Percentiles rank a stretch among this genome's conserved stretches.
Conservation (phyloP, 1,139 yeast genomes). For the Debaryomyces subglobosus region DNA sequence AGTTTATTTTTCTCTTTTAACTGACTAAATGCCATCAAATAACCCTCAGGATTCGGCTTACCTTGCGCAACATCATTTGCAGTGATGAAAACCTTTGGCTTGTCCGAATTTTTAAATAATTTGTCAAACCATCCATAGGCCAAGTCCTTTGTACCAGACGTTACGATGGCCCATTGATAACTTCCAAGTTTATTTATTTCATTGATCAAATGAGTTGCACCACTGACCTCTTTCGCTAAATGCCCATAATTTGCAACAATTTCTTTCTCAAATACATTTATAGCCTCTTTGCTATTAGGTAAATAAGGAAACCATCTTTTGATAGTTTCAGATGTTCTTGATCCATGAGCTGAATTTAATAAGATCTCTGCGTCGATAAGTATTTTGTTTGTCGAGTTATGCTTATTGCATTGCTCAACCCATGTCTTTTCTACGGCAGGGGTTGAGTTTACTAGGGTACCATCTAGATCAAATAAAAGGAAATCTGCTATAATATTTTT, state of each 20-base stretch:
- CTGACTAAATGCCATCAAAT: constrained; percentile 16
- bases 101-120: constrained; percentile 13
- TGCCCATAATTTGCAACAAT: constrained; percentile 22
- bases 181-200: constrained; percentile 12
- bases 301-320: constrained; percentile 18
- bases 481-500: constrained; percentile 1
- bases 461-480: constrained; percentile 24
- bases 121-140: constrained; percentile 23
- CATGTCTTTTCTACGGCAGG: constrained; percentile 25
- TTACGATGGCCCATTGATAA: constrained; percentile 24
- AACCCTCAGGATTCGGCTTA: constrained; percentile 21
- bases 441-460: constrained; percentile 26
- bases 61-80: constrained; percentile 21
- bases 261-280: constrained; percentile 18
- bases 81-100: constrained; percentile 24
- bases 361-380: constrained; percentile 16
- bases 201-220: constrained; percentile 16
- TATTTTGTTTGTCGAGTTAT: constrained; percentile 15
- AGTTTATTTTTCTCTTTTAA: constrained; percentile 11
- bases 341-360: constrained; percentile 21
- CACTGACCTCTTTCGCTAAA: constrained; percentile 20
- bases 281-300: constrained; percentile 12
- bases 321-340: constrained; percentile 21
- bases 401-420: constrained; percentile 18
- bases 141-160: constrained; percentile 23